Evolutionary conservation across 306 rosid species (phyloP), one percentile per base, ranked within the genome.

Genomic region (Lotus japonicus): DNA sequence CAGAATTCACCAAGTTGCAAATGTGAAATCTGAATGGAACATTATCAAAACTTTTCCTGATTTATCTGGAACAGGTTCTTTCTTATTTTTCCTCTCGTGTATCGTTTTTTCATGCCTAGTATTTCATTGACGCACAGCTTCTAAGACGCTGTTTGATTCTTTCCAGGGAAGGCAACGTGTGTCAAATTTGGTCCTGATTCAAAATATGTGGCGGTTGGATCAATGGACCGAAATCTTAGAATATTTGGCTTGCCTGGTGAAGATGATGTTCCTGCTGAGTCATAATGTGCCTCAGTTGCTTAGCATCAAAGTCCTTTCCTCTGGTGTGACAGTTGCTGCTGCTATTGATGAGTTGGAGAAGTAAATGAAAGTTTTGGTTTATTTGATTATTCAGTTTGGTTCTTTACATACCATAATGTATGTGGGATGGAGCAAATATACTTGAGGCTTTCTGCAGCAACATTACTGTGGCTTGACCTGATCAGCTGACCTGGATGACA

Each of bases 1-100:
- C 96, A 95, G 99, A 77, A 86, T 95, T 71, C 82, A 88, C 85
- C 99, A 95, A 84, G 96, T 88, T 64, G 94, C 97, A 0, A 91
- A 83, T 75, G 97, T 95, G 72, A 95, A 95, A 77, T 84, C 87
- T 46, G 99, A 95, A 80, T 95, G 99, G 99, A 90, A 85, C 80
- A 79, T 90, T 46, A 77, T 95, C 82, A 91, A 91, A 81, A 91
- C 97, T 11, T 72, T 95, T 59, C 99, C 97, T 19, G 99, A 95
- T 81, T 73, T 95, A 66, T 95, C 99, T 15, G 97, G 99, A 80
- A 95, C 99, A 87, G 96, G 99, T 95, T 68, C 38, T 4, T 5
- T 59, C 49, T 59, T 21, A 9, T 7, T 9, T 14, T 49, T 5
- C 17, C 16, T 36, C 6, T 4, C 17, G 14, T 15, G 1, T 17